These are phyloP conservation scores for Sugiyamaella xylanicola DNA, from an alignment of 1,139 yeast species.

Conservation along the genomic window DNA sequence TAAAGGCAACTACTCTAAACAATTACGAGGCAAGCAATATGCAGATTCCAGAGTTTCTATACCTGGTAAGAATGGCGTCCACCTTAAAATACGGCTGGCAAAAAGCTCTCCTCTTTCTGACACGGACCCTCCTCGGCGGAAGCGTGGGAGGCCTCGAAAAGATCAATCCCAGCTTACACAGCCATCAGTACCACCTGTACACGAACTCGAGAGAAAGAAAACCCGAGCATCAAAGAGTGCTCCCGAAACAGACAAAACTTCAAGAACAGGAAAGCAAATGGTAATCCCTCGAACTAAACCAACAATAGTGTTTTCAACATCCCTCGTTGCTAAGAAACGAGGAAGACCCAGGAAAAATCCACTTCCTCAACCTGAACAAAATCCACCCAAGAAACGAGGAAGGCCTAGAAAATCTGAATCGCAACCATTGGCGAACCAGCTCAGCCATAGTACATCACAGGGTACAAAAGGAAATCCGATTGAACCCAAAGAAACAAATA, in stretches of 20 bases:
- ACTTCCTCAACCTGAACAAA: neutral
- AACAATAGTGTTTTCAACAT: constrained; percentile 5
- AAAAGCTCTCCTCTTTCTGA: neutral
- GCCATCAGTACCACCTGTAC: neutral
- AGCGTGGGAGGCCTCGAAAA: neutral
- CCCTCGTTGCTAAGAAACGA: neutral
- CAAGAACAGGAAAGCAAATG: neutral
- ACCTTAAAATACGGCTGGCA: constrained; percentile 2
- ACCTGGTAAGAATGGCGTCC: constrained; percentile 5
- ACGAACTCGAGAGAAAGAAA: neutral
- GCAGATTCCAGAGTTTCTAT: constrained; percentile 1
- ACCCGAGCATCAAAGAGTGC: neutral
- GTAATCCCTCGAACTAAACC: constrained; percentile 9
- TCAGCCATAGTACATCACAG: no score
- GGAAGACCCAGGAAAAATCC: constrained; percentile 7
- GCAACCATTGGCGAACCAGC: neutral
- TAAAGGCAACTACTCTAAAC: neutral
- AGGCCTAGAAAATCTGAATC: neutral
- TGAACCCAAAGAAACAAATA: no score
- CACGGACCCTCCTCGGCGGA: neutral
- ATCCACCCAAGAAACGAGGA: neutral
- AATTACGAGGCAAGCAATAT: no score
- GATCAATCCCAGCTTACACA: no score
- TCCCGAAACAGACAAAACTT: neutral
- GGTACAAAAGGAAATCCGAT: no score